These are phyloP conservation scores for Dactylellina parvicollis DNA, from an alignment of 2,329 filamentous ascomycete genomes.

Conservation along the genomic window DNA sequence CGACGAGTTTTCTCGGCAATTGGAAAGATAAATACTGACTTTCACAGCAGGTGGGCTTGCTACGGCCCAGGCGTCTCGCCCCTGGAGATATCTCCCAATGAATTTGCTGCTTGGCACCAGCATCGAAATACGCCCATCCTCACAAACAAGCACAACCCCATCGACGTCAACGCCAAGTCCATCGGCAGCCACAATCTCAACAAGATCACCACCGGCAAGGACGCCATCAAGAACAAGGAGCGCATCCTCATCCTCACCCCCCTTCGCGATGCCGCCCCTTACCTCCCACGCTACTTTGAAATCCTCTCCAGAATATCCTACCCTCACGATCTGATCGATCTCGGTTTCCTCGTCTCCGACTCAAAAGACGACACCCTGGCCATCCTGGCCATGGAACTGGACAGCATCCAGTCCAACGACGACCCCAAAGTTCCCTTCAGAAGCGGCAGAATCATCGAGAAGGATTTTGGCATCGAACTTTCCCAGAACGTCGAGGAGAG, in stretches of 20 bases:
- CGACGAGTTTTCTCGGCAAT: not conserved
- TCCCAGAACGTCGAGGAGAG: constrained; percentile 82
- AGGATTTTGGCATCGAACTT: constrained; percentile 83
- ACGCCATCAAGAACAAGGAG: constrained; percentile 83
- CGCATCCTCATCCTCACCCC: constrained; percentile 91
- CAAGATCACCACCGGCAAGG: constrained; percentile 78
- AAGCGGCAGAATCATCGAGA: constrained; percentile 85
- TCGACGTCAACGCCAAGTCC: constrained; percentile 81
- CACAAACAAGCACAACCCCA: constrained; percentile 91
- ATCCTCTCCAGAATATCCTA: constrained; percentile 89
- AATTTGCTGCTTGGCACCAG: constrained; percentile 86
- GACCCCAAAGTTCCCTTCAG: constrained; percentile 81
- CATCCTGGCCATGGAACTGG: constrained; percentile 83
- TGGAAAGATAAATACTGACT: not conserved
- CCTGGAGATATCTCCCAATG: constrained; percentile 92
- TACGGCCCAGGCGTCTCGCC: constrained; percentile 95
- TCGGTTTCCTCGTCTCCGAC: constrained; percentile 93
- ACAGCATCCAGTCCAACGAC: constrained; percentile 82
- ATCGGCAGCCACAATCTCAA: constrained; percentile 88
- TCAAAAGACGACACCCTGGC: constrained; percentile 90
- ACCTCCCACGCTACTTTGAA: constrained; percentile 91
- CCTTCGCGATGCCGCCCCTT: constrained; percentile 84
- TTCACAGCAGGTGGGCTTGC: constrained; percentile 68
- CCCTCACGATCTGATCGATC: constrained; percentile 92
- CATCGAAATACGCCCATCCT: constrained; percentile 92